Evolutionary conservation across 768 basidiomycete genomes (phyloP).

Genomic region (Flagelloscypha sp.): DNA sequence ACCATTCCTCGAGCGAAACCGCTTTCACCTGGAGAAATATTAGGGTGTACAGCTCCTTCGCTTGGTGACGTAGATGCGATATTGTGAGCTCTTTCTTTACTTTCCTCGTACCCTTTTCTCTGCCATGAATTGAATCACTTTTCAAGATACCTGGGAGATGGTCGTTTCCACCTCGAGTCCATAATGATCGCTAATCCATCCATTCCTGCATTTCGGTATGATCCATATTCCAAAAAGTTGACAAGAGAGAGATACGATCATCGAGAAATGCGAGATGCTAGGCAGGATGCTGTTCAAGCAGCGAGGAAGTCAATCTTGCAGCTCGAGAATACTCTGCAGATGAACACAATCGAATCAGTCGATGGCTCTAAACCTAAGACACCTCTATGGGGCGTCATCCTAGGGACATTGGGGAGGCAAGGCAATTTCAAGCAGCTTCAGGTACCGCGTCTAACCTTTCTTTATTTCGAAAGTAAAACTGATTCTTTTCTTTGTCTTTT

Average conservation of each 20-base stretch:
- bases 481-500: constrained; percentile 4
- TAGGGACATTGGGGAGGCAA: constrained; percentile 92
- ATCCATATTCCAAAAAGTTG: constrained; percentile 96
- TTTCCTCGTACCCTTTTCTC: not conserved
- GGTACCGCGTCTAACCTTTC: constrained; percentile 25
- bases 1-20: constrained; percentile 84
- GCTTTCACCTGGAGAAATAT: constrained; percentile 90
- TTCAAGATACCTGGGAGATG: constrained; percentile 88
- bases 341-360: constrained; percentile 5
- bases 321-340: constrained; percentile 11
- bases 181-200: constrained; percentile 99
- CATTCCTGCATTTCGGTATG: constrained; percentile 94
- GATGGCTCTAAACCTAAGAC: constrained; percentile 13
- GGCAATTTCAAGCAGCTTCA: constrained; percentile 86
- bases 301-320: constrained; percentile 57
- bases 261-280: constrained; percentile 68
- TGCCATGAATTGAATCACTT: constrained; percentile 7
- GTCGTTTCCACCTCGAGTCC: constrained; percentile 95
- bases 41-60: constrained; percentile 92
- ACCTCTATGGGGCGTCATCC: constrained; percentile 78
- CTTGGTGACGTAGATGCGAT: constrained; percentile 78
- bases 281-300: constrained; percentile 66
- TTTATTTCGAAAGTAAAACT: not conserved
- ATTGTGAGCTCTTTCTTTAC: constrained; percentile 50
- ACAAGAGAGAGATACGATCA: constrained; percentile 91